Base-by-base conservation (phyloP, 2,329 filamentous ascomycete genomes). In the Dothideomycetes sp. region DNA sequence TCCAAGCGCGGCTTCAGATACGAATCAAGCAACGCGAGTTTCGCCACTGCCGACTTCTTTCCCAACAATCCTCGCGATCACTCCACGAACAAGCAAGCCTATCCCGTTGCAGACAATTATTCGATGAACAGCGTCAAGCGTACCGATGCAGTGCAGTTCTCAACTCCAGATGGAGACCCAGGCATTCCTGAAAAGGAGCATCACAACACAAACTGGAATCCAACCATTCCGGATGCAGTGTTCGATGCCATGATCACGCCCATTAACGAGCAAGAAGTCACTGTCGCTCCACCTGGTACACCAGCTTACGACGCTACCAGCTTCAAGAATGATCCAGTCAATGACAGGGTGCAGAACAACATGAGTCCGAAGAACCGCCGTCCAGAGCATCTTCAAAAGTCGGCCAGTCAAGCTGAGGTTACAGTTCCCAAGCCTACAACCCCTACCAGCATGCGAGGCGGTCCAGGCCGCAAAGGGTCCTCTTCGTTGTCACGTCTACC, bases 31-130 rank as follows among this genome's bases (percentile, higher is more conserved):
- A 43, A 52, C n/a, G 53, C 57, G 8, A 61, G 58, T 45, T 55
- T 59, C 41, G 49, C 50, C 22, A 62, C 58, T 9, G 53, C 54
- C 15, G 58, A 61, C 45, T 62, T 62, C 52, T 62, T 62, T 42
- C 59, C 59, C 8, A 48, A 48, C 45, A 57, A 62, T 41, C 55
- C 59, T 18, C 47, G 49, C 22, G 57, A 61, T 14, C 57, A 59
- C 38, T 61, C 58, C 4, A 52, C 52, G 32, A 53, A 52, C 19
- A 55, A 54, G 37, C 47, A 58, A 18, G 49, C 49, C 11, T 55
- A 55, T 36, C 47, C 50, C 9, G 34, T 44, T 5, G 18, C 5
- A 7, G 17, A 29, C 15, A 24, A 36, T 17, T 27, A 18, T 14
- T 32, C 36, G 9, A 12, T 31, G 18, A 38, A 36, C 19, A 34